Percentiles rank a stretch among this genome's conserved stretches.
These are phyloP conservation scores for Microcos paniculata DNA, from an alignment of 345 rosid species.

Conservation along the genomic window DNA sequence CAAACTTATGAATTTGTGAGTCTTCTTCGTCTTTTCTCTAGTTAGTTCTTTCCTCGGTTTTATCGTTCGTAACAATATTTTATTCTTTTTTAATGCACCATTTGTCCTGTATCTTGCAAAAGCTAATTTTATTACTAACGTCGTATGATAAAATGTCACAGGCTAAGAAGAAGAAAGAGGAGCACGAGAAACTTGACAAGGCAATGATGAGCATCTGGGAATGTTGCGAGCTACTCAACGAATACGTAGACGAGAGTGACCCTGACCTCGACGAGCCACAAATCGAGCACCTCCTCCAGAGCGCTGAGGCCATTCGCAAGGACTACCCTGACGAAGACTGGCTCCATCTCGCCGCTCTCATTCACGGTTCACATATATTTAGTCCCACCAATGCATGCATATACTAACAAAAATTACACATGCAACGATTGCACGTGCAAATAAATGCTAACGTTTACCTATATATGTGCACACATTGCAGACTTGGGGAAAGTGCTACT, in stretches of 20 bases:
- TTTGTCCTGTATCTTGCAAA: background rate
- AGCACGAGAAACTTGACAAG: conserved; percentile 30
- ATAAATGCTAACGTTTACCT: background rate
- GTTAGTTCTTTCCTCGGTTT: background rate
- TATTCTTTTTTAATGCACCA: background rate
- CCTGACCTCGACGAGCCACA: conserved; percentile 70
- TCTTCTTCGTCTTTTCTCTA: background rate
- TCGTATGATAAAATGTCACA: background rate
- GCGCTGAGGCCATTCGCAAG: conserved; percentile 56
- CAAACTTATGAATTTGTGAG: conserved; percentile 59
- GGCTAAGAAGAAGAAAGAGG: conserved; percentile 28
- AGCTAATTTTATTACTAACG: too few species aligned
- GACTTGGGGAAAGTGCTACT: conserved; percentile 64
- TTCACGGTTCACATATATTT: conserved; percentile 45
- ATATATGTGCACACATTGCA: conserved; percentile 24
- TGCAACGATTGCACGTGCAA: conserved; percentile 22
- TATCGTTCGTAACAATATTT: background rate
- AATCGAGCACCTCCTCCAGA: conserved; percentile 57
- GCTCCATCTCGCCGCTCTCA: conserved; percentile 63
- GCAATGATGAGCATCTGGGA: conserved; percentile 70
- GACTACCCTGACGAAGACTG: conserved; percentile 59
- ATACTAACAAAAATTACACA: background rate
- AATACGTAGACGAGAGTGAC: conserved; percentile 63
- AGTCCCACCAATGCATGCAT: background rate
- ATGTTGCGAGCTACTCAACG: conserved; percentile 58